A percentile compares a stretch with the other conserved stretches of the same genome.
Conservation (phyloP, 306 rosid genomes). For the Quercus robur region DNA sequence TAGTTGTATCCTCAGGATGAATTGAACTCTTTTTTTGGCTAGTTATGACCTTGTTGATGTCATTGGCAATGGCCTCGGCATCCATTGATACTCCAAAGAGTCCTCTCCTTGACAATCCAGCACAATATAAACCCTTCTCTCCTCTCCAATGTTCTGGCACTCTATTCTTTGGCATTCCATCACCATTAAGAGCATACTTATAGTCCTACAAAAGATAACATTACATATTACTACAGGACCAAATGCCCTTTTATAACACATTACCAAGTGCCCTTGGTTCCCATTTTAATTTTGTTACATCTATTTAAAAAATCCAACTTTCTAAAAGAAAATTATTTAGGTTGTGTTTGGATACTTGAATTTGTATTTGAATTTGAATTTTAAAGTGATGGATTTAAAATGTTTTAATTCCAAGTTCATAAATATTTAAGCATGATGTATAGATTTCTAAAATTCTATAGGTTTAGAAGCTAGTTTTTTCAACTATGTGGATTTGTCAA, state of each 20-base stretch:
- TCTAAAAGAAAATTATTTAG: no score
- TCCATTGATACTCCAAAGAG: constrained; percentile 47
- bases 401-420: no score
- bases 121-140: constrained; percentile 48
- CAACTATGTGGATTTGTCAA: no score
- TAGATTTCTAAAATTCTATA: no score
- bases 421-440: no score
- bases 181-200: constrained; percentile 19
- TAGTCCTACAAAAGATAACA: constrained; percentile 31
- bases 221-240: neutral
- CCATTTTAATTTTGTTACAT: no score
- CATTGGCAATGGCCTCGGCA: constrained; percentile 36
- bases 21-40: no score
- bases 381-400: no score
- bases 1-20: neutral
- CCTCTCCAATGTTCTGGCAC: constrained; percentile 59
- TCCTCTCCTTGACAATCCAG: constrained; percentile 54
- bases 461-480: no score
- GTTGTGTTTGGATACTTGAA: no score
- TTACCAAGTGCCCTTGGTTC: neutral
- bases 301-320: no score
- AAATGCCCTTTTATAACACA: neutral
- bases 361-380: no score
- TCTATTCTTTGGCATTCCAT: constrained; percentile 48
- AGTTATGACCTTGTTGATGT: constrained; percentile 23